Conservation (phyloP, 78 protist species). For the Isochrysis galbana region DNA sequence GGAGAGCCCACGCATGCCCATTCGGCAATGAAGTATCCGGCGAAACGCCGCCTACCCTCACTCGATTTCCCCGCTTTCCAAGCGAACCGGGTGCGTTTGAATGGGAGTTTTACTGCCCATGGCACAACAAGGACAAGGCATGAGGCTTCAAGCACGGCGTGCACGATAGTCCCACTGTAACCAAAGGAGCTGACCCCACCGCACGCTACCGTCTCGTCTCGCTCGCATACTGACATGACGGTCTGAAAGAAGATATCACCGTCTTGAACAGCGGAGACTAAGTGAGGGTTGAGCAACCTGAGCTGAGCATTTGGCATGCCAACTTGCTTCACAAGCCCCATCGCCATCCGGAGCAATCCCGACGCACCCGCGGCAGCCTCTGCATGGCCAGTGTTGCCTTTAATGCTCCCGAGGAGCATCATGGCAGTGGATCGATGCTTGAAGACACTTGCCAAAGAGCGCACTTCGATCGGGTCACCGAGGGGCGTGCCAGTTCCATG, state of each 20-base stretch:
- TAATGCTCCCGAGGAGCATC: constrained; percentile 59
- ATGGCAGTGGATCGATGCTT: not conserved
- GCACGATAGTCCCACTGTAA: not conserved
- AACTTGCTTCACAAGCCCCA: not conserved
- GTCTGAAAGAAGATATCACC: not conserved
- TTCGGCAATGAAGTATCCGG: no score
- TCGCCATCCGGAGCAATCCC: not conserved
- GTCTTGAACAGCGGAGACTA: not conserved
- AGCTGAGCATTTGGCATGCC: not conserved
- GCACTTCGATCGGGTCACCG: constrained; percentile 69
- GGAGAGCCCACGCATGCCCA: no score
- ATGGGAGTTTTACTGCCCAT: not conserved
- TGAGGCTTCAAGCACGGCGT: not conserved
- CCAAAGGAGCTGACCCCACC: constrained; percentile 2
- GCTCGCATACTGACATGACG: not conserved
- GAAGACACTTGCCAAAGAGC: not conserved
- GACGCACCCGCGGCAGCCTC: constrained; percentile 52
- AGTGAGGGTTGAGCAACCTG: not conserved
- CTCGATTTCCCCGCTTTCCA: no score
- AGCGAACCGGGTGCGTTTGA: not conserved
- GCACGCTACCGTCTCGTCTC: not conserved
- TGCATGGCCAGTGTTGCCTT: constrained; percentile 74
- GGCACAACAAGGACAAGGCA: not conserved
- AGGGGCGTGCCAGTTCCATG: constrained; percentile 85
- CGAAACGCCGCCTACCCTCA: no score